These are phyloP conservation scores for Spizellomyces punctatus DNA, from an alignment of 192 early-diverging fungal species.

Conservation along the genomic window DNA sequence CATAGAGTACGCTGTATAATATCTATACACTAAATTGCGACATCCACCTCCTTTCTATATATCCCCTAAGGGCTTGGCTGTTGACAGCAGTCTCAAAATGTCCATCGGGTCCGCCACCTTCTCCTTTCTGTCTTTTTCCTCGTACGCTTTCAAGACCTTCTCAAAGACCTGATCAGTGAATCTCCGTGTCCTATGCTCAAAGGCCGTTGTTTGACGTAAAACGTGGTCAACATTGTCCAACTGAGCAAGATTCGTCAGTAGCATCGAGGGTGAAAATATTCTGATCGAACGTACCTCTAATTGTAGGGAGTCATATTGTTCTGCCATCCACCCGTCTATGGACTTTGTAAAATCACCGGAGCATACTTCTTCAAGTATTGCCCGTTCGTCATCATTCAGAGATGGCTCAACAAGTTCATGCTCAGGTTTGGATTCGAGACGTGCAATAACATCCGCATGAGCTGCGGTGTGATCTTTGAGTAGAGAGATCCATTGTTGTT, in stretches of 20 bases:
- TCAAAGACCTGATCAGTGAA: conserved; percentile 25
- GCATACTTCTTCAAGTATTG: conserved; percentile 9
- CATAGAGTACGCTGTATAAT: no score
- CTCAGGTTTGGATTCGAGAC: no score
- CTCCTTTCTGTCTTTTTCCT: conserved; percentile 15
- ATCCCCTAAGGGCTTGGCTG: no score
- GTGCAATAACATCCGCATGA: not conserved
- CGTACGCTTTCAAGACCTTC: conserved; percentile 20
- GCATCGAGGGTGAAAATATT: not conserved
- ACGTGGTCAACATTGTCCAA: conserved; percentile 7
- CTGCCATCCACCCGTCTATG: not conserved
- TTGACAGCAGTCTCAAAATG: conserved; percentile 17
- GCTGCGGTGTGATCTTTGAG: not conserved
- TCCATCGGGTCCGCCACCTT: conserved; percentile 30
- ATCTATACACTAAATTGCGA: no score
- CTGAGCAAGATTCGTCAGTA: not conserved
- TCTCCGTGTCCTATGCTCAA: conserved; percentile 10
- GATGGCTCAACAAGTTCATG: not conserved
- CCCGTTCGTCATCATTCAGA: not conserved
- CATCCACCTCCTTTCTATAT: no score
- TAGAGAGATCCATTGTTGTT: not conserved
- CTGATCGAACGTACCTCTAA: not conserved
- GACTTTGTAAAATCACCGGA: not conserved
- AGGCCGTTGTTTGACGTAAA: conserved; percentile 1
- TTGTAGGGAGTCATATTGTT: not conserved